Conservation (phyloP, 805 yeast genomes). For the Ogataea polymorpha region DNA sequence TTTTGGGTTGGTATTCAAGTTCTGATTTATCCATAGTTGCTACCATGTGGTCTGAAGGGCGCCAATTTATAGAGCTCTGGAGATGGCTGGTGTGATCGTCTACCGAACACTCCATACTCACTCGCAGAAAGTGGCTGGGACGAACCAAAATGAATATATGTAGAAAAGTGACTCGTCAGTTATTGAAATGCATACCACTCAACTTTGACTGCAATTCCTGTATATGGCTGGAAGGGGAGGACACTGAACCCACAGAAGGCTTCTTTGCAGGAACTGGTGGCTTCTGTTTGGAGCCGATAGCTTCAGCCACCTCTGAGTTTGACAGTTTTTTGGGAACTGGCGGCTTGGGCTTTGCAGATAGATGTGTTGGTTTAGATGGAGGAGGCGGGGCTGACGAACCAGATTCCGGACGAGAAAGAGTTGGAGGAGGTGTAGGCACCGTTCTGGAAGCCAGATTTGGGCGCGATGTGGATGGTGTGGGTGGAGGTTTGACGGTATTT, state of each 20-base stretch:
- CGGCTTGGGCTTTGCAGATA: slow-evolving; percentile 9
- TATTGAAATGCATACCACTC: slow-evolving; percentile 24
- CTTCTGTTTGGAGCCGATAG: slow-evolving; percentile 1
- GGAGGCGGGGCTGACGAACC: slow-evolving; percentile 5
- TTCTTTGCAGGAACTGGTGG: slow-evolving; percentile 18
- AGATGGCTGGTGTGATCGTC: slow-evolving; percentile 1
- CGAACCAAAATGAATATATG: too few relatives aligned
- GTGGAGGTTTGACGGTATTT: background rate
- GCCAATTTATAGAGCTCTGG: slow-evolving; percentile 1
- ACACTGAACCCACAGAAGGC: slow-evolving; percentile 8
- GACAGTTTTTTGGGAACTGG: slow-evolving; percentile 9
- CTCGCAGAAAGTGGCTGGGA: background rate
- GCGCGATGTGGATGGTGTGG: too few relatives aligned
- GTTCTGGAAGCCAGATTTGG: too few relatives aligned
- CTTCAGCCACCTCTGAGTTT: background rate
- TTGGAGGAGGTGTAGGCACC: background rate
- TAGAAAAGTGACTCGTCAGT: slow-evolving; percentile 6
- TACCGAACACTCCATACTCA: background rate
- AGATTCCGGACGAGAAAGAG: slow-evolving; percentile 1
- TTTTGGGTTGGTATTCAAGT: slow-evolving; percentile 6
- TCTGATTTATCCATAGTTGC: background rate
- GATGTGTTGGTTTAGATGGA: slow-evolving; percentile 19
- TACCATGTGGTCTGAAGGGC: background rate
- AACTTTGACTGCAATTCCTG: slow-evolving; percentile 31
- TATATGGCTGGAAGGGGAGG: slow-evolving; percentile 21